phyloP scores from a whole-genome alignment of 306 rosid species.

The Carpinus viminea region DNA sequence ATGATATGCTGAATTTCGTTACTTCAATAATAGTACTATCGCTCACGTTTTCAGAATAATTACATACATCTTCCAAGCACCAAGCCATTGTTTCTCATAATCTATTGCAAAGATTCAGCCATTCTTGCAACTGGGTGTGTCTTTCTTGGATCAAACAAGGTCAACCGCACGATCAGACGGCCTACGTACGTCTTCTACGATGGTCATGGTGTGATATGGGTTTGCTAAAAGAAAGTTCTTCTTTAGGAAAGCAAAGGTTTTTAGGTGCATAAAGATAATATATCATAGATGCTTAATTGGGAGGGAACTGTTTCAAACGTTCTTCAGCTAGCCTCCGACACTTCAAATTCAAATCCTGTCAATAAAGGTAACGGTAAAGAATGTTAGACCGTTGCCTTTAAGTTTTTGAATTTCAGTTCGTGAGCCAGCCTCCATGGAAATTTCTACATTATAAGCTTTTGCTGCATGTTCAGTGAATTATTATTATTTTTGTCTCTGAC shows the following conservation, averaged over 20 bases:
- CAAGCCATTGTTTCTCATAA: constrained; percentile 14
- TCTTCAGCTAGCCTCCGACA: constrained; percentile 28
- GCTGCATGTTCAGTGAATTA: constrained; percentile 39
- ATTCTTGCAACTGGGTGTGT: constrained; percentile 36
- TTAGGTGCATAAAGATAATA: not conserved
- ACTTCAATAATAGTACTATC: not conserved
- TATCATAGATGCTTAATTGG: constrained; percentile 22
- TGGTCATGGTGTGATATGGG: not conserved
- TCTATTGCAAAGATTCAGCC: constrained; percentile 26
- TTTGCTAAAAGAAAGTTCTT: constrained; percentile 29
- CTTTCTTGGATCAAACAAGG: constrained; percentile 19
- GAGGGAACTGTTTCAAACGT: constrained; percentile 71
- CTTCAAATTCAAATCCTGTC: constrained; percentile 55
- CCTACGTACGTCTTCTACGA: constrained; percentile 22
- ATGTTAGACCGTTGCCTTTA: constrained; percentile 50
- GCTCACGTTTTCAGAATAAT: constrained; percentile 20
- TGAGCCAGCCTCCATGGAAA: constrained; percentile 1
- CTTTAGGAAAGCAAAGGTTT: constrained; percentile 28
- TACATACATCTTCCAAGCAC: constrained; percentile 7
- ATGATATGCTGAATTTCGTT: constrained; percentile 3
- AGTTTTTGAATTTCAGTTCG: constrained; percentile 41
- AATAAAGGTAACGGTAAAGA: constrained; percentile 42
- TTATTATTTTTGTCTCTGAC: constrained; percentile 31
- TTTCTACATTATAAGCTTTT: constrained; percentile 24
- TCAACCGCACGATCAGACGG: constrained; percentile 2